phyloP scores from a whole-genome alignment of 768 basidiomycete genomes.

The Rhodotorula toruloides region DNA sequence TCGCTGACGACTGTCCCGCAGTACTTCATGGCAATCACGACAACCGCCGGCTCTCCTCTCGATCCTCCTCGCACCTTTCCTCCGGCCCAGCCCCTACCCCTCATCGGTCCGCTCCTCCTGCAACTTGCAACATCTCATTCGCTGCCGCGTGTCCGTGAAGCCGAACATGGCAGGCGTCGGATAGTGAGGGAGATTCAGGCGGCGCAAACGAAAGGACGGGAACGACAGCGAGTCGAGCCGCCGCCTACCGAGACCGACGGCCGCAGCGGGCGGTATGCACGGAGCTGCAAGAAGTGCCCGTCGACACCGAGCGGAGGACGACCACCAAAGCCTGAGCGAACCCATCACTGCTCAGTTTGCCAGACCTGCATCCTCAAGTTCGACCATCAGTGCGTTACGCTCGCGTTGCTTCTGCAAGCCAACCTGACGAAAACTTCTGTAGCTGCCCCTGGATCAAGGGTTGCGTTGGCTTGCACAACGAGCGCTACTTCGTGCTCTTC shows the following conservation, averaged over 20 bases:
- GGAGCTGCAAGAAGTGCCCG: constrained; percentile 40
- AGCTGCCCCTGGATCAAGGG: constrained; percentile 48
- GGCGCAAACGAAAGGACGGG: constrained; percentile 9
- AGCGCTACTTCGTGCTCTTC: constrained; percentile 92
- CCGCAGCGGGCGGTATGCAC: constrained; percentile 1
- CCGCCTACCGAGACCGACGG: no score
- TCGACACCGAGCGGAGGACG: neutral
- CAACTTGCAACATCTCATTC: neutral
- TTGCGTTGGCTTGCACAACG: constrained; percentile 91
- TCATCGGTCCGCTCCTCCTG: neutral
- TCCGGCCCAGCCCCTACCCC: constrained; percentile 1
- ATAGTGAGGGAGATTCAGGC: constrained; percentile 5
- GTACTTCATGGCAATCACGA: constrained; percentile 78
- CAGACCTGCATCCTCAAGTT: constrained; percentile 40
- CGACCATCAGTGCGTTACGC: constrained; percentile 37
- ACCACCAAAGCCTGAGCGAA: constrained; percentile 41
- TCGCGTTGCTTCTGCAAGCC: neutral
- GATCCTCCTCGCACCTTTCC: constrained; percentile 26
- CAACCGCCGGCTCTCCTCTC: constrained; percentile 69
- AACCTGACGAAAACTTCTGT: neutral
- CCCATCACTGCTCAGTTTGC: constrained; percentile 43
- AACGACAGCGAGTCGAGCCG: neutral
- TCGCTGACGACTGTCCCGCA: constrained; percentile 7
- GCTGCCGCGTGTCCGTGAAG: neutral
- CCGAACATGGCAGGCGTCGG: neutral